Percentiles rank a stretch among this genome's conserved stretches.
Evolutionary conservation across 2,329 filamentous ascomycete species (phyloP).

Genomic region (Leptodontidium sp.): DNA sequence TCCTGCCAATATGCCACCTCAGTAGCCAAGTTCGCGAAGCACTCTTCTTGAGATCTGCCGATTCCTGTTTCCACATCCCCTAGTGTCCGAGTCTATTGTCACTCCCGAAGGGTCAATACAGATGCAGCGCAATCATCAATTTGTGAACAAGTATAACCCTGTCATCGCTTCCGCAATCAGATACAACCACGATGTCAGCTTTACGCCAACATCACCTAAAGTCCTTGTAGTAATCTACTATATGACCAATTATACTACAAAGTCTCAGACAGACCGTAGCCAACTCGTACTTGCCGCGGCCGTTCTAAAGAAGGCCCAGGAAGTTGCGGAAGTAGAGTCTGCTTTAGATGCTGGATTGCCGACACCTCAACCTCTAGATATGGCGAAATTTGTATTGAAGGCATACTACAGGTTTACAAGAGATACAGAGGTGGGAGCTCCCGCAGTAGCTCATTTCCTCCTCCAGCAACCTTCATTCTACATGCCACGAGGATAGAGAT

Average conservation of each 20-base stretch:
- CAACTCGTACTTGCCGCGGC: not conserved
- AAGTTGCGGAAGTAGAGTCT: too few relatives aligned
- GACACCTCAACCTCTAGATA: too few relatives aligned
- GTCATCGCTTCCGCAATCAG: not conserved
- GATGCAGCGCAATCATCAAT: not conserved
- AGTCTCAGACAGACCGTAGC: not conserved
- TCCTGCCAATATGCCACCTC: not conserved
- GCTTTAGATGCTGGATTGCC: too few relatives aligned
- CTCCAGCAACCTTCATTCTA: not conserved
- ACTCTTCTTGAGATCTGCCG: not conserved
- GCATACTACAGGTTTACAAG: constrained; percentile 6
- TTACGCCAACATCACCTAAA: not conserved
- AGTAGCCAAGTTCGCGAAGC: not conserved
- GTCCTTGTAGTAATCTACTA: not conserved
- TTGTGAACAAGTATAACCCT: not conserved
- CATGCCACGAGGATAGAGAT: not conserved
- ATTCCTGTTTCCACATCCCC: not conserved
- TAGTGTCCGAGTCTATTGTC: not conserved
- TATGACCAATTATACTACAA: not conserved
- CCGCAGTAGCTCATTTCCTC: not conserved
- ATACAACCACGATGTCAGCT: not conserved
- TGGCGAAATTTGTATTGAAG: not conserved
- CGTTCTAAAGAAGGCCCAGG: not conserved
- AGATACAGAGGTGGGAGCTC: not conserved
- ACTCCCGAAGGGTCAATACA: not conserved